Conservation (phyloP, 2,329 filamentous ascomycete species). For the Colletotrichum tabaci region DNA sequence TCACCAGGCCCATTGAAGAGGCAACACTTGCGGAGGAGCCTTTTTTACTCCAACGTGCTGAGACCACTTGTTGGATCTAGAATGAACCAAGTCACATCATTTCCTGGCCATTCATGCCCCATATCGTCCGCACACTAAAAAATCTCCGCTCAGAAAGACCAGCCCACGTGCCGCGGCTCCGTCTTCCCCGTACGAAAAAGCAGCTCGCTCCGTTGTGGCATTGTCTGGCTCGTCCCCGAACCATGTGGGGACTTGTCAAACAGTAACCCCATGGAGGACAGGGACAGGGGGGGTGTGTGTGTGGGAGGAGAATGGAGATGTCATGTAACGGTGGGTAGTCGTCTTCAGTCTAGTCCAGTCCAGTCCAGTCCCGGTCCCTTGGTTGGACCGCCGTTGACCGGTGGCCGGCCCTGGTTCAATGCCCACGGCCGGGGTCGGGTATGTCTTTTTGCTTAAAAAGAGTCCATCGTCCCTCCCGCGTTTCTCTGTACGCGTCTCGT, state of each 20-base stretch:
- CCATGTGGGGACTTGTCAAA: slow-evolving; percentile 24
- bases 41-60: background rate
- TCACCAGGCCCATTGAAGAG: slow-evolving; percentile 6
- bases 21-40: slow-evolving; percentile 19
- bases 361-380: slow-evolving; percentile 20
- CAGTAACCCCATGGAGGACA: slow-evolving; percentile 18
- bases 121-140: background rate
- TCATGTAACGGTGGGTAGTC: slow-evolving; percentile 31
- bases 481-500: background rate
- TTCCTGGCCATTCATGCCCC: slow-evolving; percentile 1
- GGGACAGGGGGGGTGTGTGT: slow-evolving; percentile 2
- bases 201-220: slow-evolving; percentile 1
- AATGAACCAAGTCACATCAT: slow-evolving; percentile 11
- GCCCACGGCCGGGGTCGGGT: background rate
- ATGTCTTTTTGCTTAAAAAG: slow-evolving; percentile 11
- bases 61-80: slow-evolving; percentile 1
- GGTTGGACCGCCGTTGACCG: slow-evolving; percentile 26
- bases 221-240: slow-evolving; percentile 18
- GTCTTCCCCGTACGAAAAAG: slow-evolving; percentile 25
- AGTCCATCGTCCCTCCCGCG: slow-evolving; percentile 9
- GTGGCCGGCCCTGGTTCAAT: slow-evolving; percentile 6
- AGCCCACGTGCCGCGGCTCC: slow-evolving; percentile 39
- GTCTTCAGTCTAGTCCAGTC: background rate
- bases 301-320: slow-evolving; percentile 27
- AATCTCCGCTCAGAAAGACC: background rate